Percentiles rank a stretch among this genome's conserved stretches.
Conservation (phyloP, 164 flowering plant genomes). For the Dillenia turbinata region DNA sequence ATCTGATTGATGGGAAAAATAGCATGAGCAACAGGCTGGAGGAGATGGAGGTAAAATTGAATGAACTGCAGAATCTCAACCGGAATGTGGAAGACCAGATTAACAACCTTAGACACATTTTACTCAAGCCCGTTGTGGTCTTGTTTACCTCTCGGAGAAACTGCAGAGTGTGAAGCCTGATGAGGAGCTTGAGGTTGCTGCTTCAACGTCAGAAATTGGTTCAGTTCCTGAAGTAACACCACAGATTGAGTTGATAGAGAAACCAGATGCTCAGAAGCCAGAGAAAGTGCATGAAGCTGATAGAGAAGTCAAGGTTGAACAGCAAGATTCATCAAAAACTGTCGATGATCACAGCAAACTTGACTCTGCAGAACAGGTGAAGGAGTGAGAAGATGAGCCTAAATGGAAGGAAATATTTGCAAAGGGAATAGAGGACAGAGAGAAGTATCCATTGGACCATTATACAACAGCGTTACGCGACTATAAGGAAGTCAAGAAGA, state of each 20-base stretch:
- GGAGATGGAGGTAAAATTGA: conserved; percentile 44
- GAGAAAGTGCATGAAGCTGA: background rate
- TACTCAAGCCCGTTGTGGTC: conserved; percentile 33
- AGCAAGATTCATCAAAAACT: conserved; percentile 4
- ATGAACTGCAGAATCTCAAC: conserved; percentile 29
- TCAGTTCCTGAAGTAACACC: background rate
- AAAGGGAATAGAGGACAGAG: conserved; percentile 47
- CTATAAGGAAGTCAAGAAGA: conserved; percentile 52
- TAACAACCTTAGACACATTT: conserved; percentile 30
- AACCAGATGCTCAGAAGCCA: conserved; percentile 5
- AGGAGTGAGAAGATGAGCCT: conserved; percentile 28
- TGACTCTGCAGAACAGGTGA: background rate
- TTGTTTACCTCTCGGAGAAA: conserved; percentile 19
- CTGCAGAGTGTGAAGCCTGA: conserved; percentile 19
- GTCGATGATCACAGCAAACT: background rate
- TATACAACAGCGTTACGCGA: conserved; percentile 52
- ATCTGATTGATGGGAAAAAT: conserved; percentile 22
- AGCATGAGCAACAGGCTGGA: conserved; percentile 26
- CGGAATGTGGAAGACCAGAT: conserved; percentile 28
- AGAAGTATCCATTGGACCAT: conserved; percentile 38
- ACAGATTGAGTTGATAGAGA: conserved; percentile 1
- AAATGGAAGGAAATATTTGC: conserved; percentile 50
- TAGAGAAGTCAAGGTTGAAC: conserved; percentile 2
- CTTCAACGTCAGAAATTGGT: conserved; percentile 7
- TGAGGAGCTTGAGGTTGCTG: conserved; percentile 17